Evolutionary conservation across 805 yeast genomes (phyloP).

Genomic region (Saccharomycopsis olivae): DNA sequence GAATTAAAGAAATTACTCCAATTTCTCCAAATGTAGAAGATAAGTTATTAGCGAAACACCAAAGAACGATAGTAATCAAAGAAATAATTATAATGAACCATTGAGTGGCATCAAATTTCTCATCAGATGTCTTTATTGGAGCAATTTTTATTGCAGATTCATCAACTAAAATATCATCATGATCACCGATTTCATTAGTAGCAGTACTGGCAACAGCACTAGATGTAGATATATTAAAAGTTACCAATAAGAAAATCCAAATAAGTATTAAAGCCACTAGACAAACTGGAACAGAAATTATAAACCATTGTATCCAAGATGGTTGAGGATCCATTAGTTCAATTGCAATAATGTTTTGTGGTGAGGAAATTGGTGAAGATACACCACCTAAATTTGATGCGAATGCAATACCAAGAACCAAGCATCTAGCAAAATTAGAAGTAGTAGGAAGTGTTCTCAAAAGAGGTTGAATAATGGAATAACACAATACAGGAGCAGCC

Average conservation of each 20-base stretch:
- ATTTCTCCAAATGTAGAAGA: conserved; percentile 78
- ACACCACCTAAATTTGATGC: conserved; percentile 94
- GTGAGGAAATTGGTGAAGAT: conserved; percentile 96
- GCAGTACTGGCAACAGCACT: conserved; percentile 2
- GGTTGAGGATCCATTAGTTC: conserved; percentile 66
- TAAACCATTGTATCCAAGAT: conserved; percentile 90
- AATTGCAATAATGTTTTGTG: conserved; percentile 88
- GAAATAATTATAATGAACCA: conserved; percentile 66
- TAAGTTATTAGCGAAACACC: conserved; percentile 81
- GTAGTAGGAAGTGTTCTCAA: conserved; percentile 73
- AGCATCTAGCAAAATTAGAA: conserved; percentile 69
- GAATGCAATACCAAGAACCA: conserved; percentile 83
- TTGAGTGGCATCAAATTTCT: conserved; percentile 61
- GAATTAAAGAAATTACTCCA: conserved; percentile 92
- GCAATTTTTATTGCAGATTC: conserved; percentile 27
- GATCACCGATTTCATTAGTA: not conserved
- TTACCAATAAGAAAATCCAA: conserved; percentile 61
- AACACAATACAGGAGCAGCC: conserved; percentile 93
- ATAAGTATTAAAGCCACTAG: conserved; percentile 48
- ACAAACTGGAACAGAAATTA: conserved; percentile 73
- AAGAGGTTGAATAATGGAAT: conserved; percentile 83
- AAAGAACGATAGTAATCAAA: conserved; percentile 60
- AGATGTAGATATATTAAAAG: conserved; percentile 46
- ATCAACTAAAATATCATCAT: conserved; percentile 6
- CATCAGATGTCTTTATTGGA: conserved; percentile 49